Base-by-base conservation (phyloP, 2,329 filamentous ascomycete genomes). In the Xylaria sp. region DNA sequence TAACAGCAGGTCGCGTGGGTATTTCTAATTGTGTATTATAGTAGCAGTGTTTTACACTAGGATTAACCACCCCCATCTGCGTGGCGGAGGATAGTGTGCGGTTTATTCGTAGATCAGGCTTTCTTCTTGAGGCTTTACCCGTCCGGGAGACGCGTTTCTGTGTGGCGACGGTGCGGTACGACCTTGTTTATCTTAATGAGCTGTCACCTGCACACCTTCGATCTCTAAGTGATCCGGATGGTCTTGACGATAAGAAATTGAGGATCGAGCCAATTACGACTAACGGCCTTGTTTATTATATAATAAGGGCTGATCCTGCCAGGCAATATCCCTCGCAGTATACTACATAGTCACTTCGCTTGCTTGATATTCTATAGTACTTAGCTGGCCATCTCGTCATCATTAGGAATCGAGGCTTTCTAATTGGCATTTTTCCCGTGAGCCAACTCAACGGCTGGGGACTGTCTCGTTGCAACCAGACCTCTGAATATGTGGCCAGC, bases 31-130 rank as follows among this genome's bases (percentile, higher is more conserved):
- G 6, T 15, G 36, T 46, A 25, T 31, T 12, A 51, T 31, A n/a
- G 36, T 23, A 46, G 28, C 28, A 28, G 2, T 28, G 28, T 4
- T 4, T 58, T 31, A 58, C 8, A 33, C 23, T 41, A 10, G 55
- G 4, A 23, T 49, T 18, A 59, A 59, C 15, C 23, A 46, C 41
- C 57, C 25, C 20, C 46, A 56, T 54, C 25, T 23, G 54, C 48
- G 31, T 10, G n/a, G 41, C 39, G 55, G 66, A 33, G 9, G 13
- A 49, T 57, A 8, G 23, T 33, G 7, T 43, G 3, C 28, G 25
- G 36, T 39, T 28, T n/a, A 20, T 23, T 54, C 33, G 13, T 25
- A 33, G 18, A 55, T 43, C 48, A 41, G 31, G 39, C 20, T 12
- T 5, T 10, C 23, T 54, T 54, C 28, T 10, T 8, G 6, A 41